Evolutionary conservation across 169 alveolate species (phyloP), one percentile per base, ranked within the genome.

Genomic region (Plasmodium coatneyi): DNA sequence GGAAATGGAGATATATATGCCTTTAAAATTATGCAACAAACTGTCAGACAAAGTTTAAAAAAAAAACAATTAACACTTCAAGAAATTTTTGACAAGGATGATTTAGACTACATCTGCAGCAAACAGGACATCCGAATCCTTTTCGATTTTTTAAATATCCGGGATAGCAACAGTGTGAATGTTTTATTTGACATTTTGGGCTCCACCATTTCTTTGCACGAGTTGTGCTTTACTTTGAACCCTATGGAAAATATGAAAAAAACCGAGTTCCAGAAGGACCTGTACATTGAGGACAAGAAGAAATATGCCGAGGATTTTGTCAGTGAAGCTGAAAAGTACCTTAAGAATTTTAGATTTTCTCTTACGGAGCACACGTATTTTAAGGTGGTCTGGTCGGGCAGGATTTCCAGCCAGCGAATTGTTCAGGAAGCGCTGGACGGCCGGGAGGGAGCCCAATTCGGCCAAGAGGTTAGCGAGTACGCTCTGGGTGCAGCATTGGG

Each of bases 311-410:
- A 54, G 28, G 60, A 89, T 9, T 66, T 89, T 79, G 25, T 91
- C 19, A 81, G 60, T 52, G 80, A 81, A 54, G 54, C 82, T 7
- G 92, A 80, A 22, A 80, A 71, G 16, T 81, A 41, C 54, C 78
- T 91, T 28, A 91, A 91, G 66, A 91, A 60, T 71, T 91, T 91
- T 34, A 91, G 66, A 25, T 91, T 91, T 39, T 22, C 83, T 2
- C 25, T 80, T 12, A 81, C 92, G 36, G 95, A 91, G 9, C 95
- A 91, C 56, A 70, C 95, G 36, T 71, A 91, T 91, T 71, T 91
- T 80, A 91, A 91, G 82, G 49, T 81, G 60, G 43, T 91, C 70
- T 91, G 95, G 95, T 80, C 95, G 36, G 95, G 95, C 3, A 91
- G 82, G 36, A 91, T 91, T 34, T 46, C 80, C 14, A 80, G 82